phyloP scores from a whole-genome alignment of 257 asterid genomes.

The Voacanga thouarsii region DNA sequence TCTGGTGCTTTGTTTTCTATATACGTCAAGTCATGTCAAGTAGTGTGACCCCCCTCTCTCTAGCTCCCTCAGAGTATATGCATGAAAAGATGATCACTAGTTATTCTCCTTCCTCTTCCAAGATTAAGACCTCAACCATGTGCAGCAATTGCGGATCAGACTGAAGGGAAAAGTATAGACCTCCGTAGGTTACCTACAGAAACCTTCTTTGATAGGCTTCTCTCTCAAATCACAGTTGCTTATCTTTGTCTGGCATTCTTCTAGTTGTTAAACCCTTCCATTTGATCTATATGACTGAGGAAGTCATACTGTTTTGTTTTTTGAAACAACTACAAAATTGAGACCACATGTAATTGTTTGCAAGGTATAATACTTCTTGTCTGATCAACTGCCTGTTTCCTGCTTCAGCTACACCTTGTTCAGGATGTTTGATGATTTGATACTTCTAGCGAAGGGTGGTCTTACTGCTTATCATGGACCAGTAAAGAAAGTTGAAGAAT shows the following conservation, averaged over 20 bases:
- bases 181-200: background rate
- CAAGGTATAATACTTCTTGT: background rate
- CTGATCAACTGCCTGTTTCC: conserved; percentile 14
- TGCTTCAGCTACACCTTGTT: conserved; percentile 83
- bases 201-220: background rate
- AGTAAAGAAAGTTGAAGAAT: conserved; percentile 92
- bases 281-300: background rate
- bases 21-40: background rate
- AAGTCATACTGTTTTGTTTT: background rate
- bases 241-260: background rate
- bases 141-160: background rate
- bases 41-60: background rate
- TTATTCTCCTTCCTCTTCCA: background rate
- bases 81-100: background rate
- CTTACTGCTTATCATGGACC: conserved; percentile 94
- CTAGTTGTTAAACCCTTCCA: background rate
- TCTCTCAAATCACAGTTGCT: background rate
- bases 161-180: no score
- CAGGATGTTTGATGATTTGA: conserved; percentile 96
- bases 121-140: background rate
- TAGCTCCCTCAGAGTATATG: background rate
- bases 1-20: no score
- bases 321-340: background rate
- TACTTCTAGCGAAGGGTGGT: conserved; percentile 98
- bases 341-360: background rate